These are phyloP conservation scores for Misopates orontium DNA, from an alignment of 257 asterid species.

Conservation along the genomic window DNA sequence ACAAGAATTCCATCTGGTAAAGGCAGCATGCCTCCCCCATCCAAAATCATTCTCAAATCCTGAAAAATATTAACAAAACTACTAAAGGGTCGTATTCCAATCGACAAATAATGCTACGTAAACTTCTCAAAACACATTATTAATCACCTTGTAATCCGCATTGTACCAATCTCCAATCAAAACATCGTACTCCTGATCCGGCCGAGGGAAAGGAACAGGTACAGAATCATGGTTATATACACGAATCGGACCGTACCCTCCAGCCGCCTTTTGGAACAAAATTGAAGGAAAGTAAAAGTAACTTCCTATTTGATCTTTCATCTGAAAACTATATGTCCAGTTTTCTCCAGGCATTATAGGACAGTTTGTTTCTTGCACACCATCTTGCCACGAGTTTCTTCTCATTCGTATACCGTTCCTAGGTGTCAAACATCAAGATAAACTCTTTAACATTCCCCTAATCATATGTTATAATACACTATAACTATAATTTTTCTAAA, in stretches of 20 bases:
- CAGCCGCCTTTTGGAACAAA: slow-evolving; percentile 45
- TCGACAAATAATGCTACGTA: neutral
- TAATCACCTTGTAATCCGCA: slow-evolving; percentile 28
- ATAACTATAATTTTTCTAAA: neutral
- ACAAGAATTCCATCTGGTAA: slow-evolving; percentile 42
- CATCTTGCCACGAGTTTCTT: slow-evolving; percentile 41
- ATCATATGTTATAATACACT: neutral
- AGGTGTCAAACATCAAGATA: neutral
- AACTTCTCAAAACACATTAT: neutral
- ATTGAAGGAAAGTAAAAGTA: slow-evolving; percentile 44
- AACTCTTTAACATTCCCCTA: neutral
- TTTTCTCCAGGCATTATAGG: slow-evolving; percentile 39
- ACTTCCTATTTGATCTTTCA: slow-evolving; percentile 44
- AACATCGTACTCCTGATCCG: slow-evolving; percentile 32
- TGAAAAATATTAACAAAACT: neutral
- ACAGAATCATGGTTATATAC: neutral
- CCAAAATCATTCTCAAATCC: slow-evolving; percentile 32
- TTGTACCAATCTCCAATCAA: slow-evolving; percentile 46
- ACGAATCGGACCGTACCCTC: slow-evolving; percentile 44
- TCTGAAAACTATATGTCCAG: slow-evolving; percentile 43
- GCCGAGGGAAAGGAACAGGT: slow-evolving; percentile 29
- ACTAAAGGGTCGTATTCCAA: neutral
- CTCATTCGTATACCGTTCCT: slow-evolving; percentile 41
- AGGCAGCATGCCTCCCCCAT: slow-evolving; percentile 21
- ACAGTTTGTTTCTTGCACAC: slow-evolving; percentile 42